Evolutionary conservation across 2,329 filamentous ascomycete species (phyloP).

Genomic region (Penicillium hordei): DNA sequence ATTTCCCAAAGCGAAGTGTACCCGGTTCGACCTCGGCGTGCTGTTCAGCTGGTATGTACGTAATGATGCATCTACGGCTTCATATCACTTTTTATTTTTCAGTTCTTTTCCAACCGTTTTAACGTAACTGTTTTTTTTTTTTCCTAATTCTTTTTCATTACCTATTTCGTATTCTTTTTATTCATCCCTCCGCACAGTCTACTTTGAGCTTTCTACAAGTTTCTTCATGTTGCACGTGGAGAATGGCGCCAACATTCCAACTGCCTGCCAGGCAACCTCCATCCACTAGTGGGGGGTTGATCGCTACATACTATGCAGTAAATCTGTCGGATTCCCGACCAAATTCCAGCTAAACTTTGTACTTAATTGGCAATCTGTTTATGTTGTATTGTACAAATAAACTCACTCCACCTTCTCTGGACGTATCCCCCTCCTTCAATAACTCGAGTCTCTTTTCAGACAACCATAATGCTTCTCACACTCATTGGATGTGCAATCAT

Average conservation of each 20-base stretch:
- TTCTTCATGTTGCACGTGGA: background rate
- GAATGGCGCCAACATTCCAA: background rate
- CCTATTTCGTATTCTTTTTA: background rate
- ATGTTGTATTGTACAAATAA: background rate
- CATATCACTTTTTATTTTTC: background rate
- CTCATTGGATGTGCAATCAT: constrained; percentile 5
- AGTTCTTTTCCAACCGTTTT: no score
- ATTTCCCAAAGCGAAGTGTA: no score
- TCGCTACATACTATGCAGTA: no score
- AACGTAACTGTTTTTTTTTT: no score
- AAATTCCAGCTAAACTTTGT: background rate
- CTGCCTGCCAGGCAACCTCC: background rate
- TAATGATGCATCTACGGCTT: background rate
- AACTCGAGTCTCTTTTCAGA: background rate
- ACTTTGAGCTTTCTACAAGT: background rate
- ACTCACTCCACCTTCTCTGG: background rate
- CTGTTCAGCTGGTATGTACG: background rate
- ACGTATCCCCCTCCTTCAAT: background rate
- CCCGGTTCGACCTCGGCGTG: background rate
- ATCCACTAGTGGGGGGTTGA: no score
- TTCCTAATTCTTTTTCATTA: no score
- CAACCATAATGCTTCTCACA: constrained; percentile 7
- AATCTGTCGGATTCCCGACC: background rate
- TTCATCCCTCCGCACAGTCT: background rate
- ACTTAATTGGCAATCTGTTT: background rate